Base-by-base conservation (phyloP, 164 flowering plant genomes). In the Vitis labrusca region DNA sequence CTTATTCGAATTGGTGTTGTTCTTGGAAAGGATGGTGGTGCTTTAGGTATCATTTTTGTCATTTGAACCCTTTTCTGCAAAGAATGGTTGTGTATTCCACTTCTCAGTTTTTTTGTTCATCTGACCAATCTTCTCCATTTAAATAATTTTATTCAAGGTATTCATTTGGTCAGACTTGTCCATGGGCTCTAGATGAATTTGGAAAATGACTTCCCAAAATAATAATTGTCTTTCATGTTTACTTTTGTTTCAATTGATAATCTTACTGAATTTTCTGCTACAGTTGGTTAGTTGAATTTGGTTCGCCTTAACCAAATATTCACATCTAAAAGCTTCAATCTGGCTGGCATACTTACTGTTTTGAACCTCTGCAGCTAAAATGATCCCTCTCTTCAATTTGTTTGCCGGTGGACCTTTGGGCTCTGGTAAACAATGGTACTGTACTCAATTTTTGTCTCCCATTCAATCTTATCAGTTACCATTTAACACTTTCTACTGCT, bases 11-110 rank as follows among this genome's bases (percentile, higher is more conserved):
- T 89, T 61, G 99, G 98, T 53, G 89, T 93, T 62, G 99, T 93
- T 64, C 97, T 95, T 61, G 99, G 97, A 68, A 95, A 93, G 87
- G 99, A 95, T 64, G 98, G 99, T 51, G 99, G 98, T 70, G 99
- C 99, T 78, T 82, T 95, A 83, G 97, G 99, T 95, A 84, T 13
- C 55, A 48, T 12, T 50, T 50, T 37, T 30, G 16, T 54, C n/a
- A 9, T 56, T 32, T 62, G 49, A 27, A 19, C 61, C 50, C 17
- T 59, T n/a, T 54, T n/a, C 17, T 61, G 52, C 27, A 47, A 44
- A 32, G 44, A 70, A 44, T 60, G 73, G 53, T 61, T 56, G 44
- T n/a, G 12, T 49, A 53, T 48, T 32, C 11, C 2, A 53, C n/a
- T 53, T 53, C 56, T 47, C 51, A 16, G 47, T 61, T 44, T 37